These are phyloP conservation scores for Mortierella hygrophila DNA, from an alignment of 192 early-diverging fungal genomes.

Conservation along the genomic window DNA sequence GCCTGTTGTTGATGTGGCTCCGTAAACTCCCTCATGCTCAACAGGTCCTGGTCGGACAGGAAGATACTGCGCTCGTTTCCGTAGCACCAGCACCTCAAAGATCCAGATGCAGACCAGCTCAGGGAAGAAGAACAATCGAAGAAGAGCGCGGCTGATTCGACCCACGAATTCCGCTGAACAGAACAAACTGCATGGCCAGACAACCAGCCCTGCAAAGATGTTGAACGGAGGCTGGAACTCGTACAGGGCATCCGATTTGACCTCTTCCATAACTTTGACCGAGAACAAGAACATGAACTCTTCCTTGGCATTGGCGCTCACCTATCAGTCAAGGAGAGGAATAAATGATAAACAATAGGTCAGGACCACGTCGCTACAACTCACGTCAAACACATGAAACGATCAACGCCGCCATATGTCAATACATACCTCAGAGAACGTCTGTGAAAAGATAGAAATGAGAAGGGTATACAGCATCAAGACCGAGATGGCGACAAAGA, in stretches of 20 bases:
- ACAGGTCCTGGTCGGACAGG: constrained; percentile 26
- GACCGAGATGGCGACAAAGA: constrained; percentile 58
- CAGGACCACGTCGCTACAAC: neutral
- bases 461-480: constrained; percentile 56
- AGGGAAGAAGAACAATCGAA: constrained; percentile 52
- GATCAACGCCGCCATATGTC: neutral
- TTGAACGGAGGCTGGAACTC: constrained; percentile 62
- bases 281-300: constrained; percentile 60
- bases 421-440: constrained; percentile 37
- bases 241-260: constrained; percentile 56
- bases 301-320: constrained; percentile 60
- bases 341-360: neutral
- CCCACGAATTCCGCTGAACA: constrained; percentile 31
- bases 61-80: constrained; percentile 22
- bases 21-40: constrained; percentile 20
- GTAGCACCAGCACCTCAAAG: constrained; percentile 42
- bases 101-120: constrained; percentile 54
- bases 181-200: constrained; percentile 42
- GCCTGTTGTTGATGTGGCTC: neutral
- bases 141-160: constrained; percentile 45
- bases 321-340: constrained; percentile 13
- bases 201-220: constrained; percentile 39
- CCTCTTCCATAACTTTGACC: constrained; percentile 60
- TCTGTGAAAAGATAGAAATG: constrained; percentile 60
- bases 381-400: neutral